phyloP scores from a whole-genome alignment of 2,329 filamentous ascomycete species.

The Dryadomyces quercivorus region DNA sequence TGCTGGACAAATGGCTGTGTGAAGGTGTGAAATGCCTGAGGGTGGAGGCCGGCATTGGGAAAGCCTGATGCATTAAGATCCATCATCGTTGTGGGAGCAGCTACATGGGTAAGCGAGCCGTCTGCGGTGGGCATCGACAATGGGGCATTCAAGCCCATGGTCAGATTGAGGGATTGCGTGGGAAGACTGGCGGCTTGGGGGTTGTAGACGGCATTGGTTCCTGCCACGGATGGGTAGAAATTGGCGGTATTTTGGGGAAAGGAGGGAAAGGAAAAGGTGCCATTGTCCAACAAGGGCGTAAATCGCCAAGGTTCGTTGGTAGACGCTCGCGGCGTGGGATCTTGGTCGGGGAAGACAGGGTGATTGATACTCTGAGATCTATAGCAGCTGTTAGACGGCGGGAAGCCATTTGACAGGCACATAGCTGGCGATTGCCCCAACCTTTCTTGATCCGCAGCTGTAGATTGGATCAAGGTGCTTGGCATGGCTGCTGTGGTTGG shows the following conservation, averaged over 20 bases:
- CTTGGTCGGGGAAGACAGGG: conserved; percentile 51
- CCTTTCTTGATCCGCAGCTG: conserved; percentile 19
- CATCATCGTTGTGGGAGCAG: conserved; percentile 30
- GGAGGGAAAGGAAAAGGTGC: conserved; percentile 65
- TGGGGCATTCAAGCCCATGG: conserved; percentile 69
- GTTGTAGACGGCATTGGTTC: conserved; percentile 71
- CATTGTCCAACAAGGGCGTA: conserved; percentile 78
- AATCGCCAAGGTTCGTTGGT: conserved; percentile 70
- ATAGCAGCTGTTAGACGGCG: conserved; percentile 8
- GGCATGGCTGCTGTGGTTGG: conserved; percentile 19
- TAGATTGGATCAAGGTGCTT: neutral
- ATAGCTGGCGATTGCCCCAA: conserved; percentile 5
- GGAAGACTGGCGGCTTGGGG: conserved; percentile 77
- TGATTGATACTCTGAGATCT: conserved; percentile 34
- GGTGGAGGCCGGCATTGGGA: conserved; percentile 35
- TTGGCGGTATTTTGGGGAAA: conserved; percentile 71
- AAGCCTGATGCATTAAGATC: conserved; percentile 54
- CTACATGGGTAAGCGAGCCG: conserved; percentile 46
- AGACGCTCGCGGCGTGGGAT: conserved; percentile 68
- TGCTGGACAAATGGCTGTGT: conserved; percentile 56
- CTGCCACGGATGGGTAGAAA: conserved; percentile 82
- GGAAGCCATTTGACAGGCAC: neutral
- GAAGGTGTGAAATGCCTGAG: conserved; percentile 43
- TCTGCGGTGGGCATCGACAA: conserved; percentile 65
- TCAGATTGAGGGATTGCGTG: conserved; percentile 63